Base-by-base conservation (phyloP, 192 early-diverging fungal species). In the Geranomyces michiganensis region DNA sequence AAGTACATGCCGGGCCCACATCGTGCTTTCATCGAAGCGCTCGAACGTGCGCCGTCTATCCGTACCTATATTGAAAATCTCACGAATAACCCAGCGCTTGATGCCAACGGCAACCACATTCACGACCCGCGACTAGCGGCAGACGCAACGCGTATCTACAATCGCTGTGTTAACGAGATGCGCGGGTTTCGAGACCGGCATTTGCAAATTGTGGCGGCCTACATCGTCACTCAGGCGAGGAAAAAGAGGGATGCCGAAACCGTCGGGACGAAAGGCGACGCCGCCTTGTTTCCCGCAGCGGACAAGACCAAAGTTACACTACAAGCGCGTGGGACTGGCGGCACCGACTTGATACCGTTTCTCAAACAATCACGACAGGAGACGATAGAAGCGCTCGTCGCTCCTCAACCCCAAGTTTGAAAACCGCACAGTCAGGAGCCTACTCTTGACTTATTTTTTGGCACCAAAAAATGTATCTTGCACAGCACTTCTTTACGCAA, bases 1-100 rank as follows among this genome's bases (percentile, higher is more conserved):
- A 85, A 91, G 68, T 95, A 96, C 78, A 93, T 99, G 87, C 93
- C 96, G 8, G 88, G 88, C 61, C 82, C 87, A 3, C 93, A 96
- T 77, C 92, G 94, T 27, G 81, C 83, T 41, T 99, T 97, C 76
- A 80, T 99, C 32, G 85, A 90, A 41, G 75, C 78, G 4, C 56
- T 85, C 22, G 69, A 56, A 19, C 61, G 70, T 21, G 75, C 65
- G 8, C 76, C 75, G 32, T 82, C 80, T 0, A 80, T 85, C 41
- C 71, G 77, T 5, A 67, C 72, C 1, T 82, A 72, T 75, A 65
- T 75, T 59, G 17, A 46, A 21, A 29, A 24, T 32, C 69, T 56
- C 29, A 19, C 58, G 66, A 70, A 78, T 70, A 17, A 9, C 58
- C 58, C 58, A 27, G 29, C 29, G 6, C 58, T 17, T 5, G 58